Base-by-base conservation (phyloP, 345 rosid genomes). In the Gossypium herbaceum region DNA sequence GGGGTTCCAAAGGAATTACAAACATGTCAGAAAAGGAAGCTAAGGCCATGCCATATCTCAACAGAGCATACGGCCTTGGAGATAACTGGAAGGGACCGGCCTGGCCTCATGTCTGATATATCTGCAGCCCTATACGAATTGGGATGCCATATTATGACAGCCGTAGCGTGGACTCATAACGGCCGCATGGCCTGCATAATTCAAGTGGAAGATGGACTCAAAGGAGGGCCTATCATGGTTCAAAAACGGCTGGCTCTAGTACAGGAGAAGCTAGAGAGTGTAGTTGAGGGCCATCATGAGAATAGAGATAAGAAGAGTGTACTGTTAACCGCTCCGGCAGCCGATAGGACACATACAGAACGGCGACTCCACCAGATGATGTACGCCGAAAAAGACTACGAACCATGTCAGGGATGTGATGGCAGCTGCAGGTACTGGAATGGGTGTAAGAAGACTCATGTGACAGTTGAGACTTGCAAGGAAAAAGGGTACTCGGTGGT, bases 331-430 rank as follows among this genome's bases (percentile, higher is more conserved):
- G 80, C 82, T 2, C 92, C 90, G 0, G 75, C 85, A 12, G 73
- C 83, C 0, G 86, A 91, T 1, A 81, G 79, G 80, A 87, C 85
- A 4, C 98, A 92, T 80, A 85, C 95, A 0, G 98, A 92, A 80
- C 77, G 98, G 65, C 80, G 98, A 67, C 97, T 94, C 61, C 98
- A 92, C 78, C 98, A 94, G 77, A 73, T 94, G 66, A 86, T 94
- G 97, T 86, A 81, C 17, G 84, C 84, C 0, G 86, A 87, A 61
- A 52, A 78, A 79, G 98, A 92, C 76, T 87, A 86, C 34, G 87
- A 86, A 78, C 87, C 52, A 12, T 92, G 97, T 68, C 77, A 48
- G 1, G 85, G 86, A 9, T 89, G 96, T 77, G 81, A 82, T 16
- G 78, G 80, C 25, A 76, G 84, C 43, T 76, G 47, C n/a, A 74